Evolutionary conservation across 495 filamentous ascomycete species (phyloP), one percentile per base, ranked within the genome.

Genomic region (Glarea lozoyensis): DNA sequence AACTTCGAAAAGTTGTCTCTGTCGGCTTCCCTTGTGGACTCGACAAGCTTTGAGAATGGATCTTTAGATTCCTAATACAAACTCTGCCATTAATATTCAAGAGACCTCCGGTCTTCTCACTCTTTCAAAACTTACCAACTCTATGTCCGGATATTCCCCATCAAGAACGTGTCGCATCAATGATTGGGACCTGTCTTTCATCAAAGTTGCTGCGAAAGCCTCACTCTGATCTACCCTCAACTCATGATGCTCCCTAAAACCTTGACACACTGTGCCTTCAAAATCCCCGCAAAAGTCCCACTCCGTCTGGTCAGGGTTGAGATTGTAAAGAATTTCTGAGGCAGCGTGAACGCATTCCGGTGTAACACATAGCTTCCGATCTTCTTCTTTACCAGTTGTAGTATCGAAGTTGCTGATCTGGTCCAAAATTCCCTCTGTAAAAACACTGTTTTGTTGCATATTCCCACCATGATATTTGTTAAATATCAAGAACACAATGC

Each of bases 271-370:
- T 49, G 75, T 71, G 46, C 77, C 65, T 40, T 86, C 80, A 44
- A 86, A 86, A 38, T 84, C 53, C 30, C 65, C 75, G 49, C 83
- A 88, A 2, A 82, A 77, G 55, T 88, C 79, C 29, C 84, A 60
- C 0, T 75, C 49, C 42, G 69, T 57, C 50, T 79, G 75, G 29
- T 79, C 67, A n/a, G 82, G 75, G 13, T 79, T 73, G 21, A 86
- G 61, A 47, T 78, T 83, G 45, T 75, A 72, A 6, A 88, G 68
- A 23, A 86, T 73, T 41, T 77, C 72, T 16, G 81, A 80, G 5
- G 82, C 68, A 18, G 80, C 81, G 40, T 82, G 75, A 10, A 86
- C 64, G 57, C 83, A 88, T 49, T 73, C 71, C 18, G 76, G 72
- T 7, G 77, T 76, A 18, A 72, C 53, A 57, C 80, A 84, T 0